Evolutionary conservation across 1,284 basidiomycete species (phyloP).

Genomic region (Pterulicium gracile): DNA sequence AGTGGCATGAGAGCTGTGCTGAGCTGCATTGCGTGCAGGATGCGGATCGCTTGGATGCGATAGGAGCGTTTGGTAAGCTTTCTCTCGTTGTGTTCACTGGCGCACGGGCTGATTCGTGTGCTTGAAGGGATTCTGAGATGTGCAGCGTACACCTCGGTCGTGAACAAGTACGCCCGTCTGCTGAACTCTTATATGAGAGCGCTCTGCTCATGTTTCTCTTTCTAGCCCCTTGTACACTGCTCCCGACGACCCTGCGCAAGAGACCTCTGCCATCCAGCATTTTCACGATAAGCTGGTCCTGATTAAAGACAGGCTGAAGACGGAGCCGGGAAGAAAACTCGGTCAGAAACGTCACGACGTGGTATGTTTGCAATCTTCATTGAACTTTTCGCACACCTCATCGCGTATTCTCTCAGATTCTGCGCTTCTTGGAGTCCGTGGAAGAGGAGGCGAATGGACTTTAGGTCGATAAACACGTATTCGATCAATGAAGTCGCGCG

Average conservation of each 20-base stretch:
- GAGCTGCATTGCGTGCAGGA: constrained; percentile 92
- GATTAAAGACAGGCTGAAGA: constrained; percentile 70
- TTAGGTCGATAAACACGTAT: too few species aligned
- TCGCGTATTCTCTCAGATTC: neutral
- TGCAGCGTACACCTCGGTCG: constrained; percentile 68
- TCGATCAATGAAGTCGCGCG: too few species aligned
- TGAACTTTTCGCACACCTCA: neutral
- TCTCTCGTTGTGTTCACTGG: constrained; percentile 5
- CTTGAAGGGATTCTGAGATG: constrained; percentile 73
- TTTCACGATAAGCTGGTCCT: constrained; percentile 83
- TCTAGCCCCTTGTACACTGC: constrained; percentile 59
- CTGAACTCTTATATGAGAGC: constrained; percentile 3
- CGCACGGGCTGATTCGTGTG: neutral
- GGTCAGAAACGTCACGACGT: constrained; percentile 67
- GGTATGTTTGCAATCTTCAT: constrained; percentile 30
- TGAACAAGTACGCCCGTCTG: constrained; percentile 39
- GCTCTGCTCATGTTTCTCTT: constrained; percentile 1
- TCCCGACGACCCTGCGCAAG: constrained; percentile 32
- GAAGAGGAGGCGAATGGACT: neutral
- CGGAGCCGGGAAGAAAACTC: constrained; percentile 52
- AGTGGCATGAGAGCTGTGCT: constrained; percentile 67
- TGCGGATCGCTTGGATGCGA: constrained; percentile 85
- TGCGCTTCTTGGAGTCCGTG: neutral
- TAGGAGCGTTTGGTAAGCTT: constrained; percentile 75
- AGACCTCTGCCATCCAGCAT: constrained; percentile 63